phyloP scores from a whole-genome alignment of 1,284 basidiomycete species.

The Leccinum pseudoinsigne region DNA sequence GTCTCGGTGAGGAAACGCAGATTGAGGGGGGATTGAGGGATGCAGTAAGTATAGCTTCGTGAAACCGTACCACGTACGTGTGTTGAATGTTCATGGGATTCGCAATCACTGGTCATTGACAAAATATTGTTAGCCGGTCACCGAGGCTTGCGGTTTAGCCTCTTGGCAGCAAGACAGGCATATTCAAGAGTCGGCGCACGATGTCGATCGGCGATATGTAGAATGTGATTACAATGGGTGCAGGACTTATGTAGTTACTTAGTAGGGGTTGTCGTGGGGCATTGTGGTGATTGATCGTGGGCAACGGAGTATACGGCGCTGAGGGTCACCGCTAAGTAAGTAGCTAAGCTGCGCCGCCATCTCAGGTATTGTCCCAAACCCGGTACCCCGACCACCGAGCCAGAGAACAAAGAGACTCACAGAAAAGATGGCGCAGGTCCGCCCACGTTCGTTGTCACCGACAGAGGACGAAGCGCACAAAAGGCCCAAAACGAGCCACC shows the following conservation, averaged over 20 bases:
- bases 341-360: background rate
- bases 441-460: slow-evolving; percentile 29
- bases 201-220: background rate
- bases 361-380: background rate
- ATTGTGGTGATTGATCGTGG: background rate
- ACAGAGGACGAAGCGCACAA: slow-evolving; percentile 21
- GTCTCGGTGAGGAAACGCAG: background rate
- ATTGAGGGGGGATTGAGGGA: background rate
- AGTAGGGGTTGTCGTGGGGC: too few species aligned
- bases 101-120: background rate
- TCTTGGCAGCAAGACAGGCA: background rate
- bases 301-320: background rate
- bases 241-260: background rate
- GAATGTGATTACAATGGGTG: background rate
- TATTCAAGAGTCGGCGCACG: background rate
- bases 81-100: background rate
- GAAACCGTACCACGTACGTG: background rate
- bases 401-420: background rate
- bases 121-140: too few species aligned
- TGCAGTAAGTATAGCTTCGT: background rate
- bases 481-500: slow-evolving; percentile 26
- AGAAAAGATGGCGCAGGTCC: slow-evolving; percentile 29
- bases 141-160: background rate
- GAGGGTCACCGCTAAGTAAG: background rate
- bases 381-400: background rate